Percentiles rank a stretch among this genome's conserved stretches.
Evolutionary conservation across 1,284 basidiomycete genomes (phyloP).

Genomic region (Termitomyces sp.): DNA sequence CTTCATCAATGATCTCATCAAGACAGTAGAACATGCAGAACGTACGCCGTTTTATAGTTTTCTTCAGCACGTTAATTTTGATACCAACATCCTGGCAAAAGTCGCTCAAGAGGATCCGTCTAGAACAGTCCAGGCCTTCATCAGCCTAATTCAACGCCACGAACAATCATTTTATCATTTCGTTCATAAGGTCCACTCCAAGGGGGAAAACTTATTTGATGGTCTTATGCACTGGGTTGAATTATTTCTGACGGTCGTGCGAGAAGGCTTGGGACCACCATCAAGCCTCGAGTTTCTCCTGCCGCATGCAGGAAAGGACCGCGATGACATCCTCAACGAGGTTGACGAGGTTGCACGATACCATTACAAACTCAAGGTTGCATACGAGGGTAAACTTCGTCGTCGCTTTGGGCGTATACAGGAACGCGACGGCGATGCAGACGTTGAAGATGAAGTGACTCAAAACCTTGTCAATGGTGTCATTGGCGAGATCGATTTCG

Average conservation of each 20-base stretch:
- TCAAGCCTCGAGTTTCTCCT: slow-evolving; percentile 84
- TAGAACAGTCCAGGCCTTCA: slow-evolving; percentile 88
- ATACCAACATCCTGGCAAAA: slow-evolving; percentile 25
- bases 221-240: slow-evolving; percentile 97
- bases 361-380: slow-evolving; percentile 88
- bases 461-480: slow-evolving; percentile 76
- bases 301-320: slow-evolving; percentile 73
- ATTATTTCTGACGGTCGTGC: slow-evolving; percentile 86
- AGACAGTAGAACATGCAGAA: slow-evolving; percentile 88
- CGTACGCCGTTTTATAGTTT: slow-evolving; percentile 44
- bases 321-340: slow-evolving; percentile 74
- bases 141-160: slow-evolving; percentile 90
- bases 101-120: slow-evolving; percentile 84
- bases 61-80: background rate
- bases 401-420: slow-evolving; percentile 68
- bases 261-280: slow-evolving; percentile 78
- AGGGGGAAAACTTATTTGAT: slow-evolving; percentile 93
- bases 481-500: slow-evolving; percentile 74
- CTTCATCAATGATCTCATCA: slow-evolving; percentile 95
- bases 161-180: slow-evolving; percentile 96
- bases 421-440: slow-evolving; percentile 31
- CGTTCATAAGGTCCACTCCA: slow-evolving; percentile 98
- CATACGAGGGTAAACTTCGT: slow-evolving; percentile 85
- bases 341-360: slow-evolving; percentile 85
- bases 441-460: slow-evolving; percentile 73